Percentiles rank a stretch among this genome's conserved stretches.
Conservation (phyloP, 495 filamentous ascomycete species). For the Aspergillus olivimuriae region DNA sequence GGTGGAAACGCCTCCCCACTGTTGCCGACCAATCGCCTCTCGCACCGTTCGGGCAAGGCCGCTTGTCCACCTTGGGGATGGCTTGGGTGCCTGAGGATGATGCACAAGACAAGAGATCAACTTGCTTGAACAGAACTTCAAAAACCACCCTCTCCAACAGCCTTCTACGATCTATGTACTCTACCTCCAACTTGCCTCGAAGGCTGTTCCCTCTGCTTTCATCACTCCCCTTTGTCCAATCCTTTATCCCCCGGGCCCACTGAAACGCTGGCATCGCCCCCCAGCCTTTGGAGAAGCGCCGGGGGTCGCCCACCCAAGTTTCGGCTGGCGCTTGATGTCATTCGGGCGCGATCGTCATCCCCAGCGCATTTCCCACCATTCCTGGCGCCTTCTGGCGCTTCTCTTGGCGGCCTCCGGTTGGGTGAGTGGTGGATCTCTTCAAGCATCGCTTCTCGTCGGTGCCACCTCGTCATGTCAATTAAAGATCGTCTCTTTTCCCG, state of each 20-base stretch:
- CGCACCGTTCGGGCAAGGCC: neutral
- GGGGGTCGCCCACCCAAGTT: constrained; percentile 19
- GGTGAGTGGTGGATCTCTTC: constrained; percentile 11
- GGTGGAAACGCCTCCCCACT: too few relatives aligned
- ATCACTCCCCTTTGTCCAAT: constrained; percentile 5
- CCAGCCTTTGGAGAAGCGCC: neutral
- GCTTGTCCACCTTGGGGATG: neutral
- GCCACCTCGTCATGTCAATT: constrained; percentile 17
- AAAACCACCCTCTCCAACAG: too few relatives aligned
- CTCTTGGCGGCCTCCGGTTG: constrained; percentile 9
- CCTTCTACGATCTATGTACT: too few relatives aligned
- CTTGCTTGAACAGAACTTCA: too few relatives aligned
- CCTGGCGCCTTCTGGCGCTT: constrained; percentile 4
- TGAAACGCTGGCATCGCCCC: constrained; percentile 12
- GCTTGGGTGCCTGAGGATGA: neutral
- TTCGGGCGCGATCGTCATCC: constrained; percentile 18
- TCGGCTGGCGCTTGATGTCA: constrained; percentile 43
- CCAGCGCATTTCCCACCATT: constrained; percentile 13
- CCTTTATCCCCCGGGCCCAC: neutral
- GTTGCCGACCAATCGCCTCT: neutral
- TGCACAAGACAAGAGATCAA: neutral
- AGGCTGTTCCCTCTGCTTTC: too few relatives aligned
- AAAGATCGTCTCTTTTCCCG: constrained; percentile 8
- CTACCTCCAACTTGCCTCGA: too few relatives aligned
- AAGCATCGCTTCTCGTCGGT: constrained; percentile 2